Conservation (phyloP, 768 basidiomycete genomes). For the Boletus subparvulus region DNA sequence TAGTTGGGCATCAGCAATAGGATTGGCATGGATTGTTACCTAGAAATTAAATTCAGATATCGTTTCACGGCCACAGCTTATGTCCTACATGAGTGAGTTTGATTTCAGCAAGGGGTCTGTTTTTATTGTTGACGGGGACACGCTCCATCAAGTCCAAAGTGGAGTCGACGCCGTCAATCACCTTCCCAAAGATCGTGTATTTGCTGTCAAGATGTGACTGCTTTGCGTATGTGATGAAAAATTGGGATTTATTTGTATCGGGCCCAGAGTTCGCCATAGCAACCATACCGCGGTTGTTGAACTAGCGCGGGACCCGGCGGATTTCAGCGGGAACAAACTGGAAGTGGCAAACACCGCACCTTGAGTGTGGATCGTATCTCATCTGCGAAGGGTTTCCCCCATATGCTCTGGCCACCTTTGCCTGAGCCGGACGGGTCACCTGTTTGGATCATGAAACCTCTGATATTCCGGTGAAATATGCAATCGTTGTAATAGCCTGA, state of each 20-base stretch:
- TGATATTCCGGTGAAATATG: constrained; percentile 93
- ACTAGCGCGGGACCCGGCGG: constrained; percentile 47
- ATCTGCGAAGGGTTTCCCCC: constrained; percentile 89
- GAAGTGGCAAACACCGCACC: constrained; percentile 42
- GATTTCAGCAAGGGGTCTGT: constrained; percentile 83
- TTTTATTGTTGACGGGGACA: constrained; percentile 87
- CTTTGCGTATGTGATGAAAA: constrained; percentile 89
- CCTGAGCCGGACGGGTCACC: constrained; percentile 89
- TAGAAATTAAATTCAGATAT: constrained; percentile 29
- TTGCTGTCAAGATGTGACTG: constrained; percentile 94
- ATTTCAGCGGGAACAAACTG: neutral
- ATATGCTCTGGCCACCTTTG: constrained; percentile 96
- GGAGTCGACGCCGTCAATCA: constrained; percentile 97
- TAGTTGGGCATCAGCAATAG: constrained; percentile 75
- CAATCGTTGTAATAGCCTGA: constrained; percentile 83
- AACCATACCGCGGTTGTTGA: constrained; percentile 90
- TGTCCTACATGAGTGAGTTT: constrained; percentile 70
- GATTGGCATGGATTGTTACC: constrained; percentile 93
- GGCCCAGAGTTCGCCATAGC: constrained; percentile 98
- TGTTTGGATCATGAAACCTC: constrained; percentile 93
- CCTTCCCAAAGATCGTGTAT: constrained; percentile 92
- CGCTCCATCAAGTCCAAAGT: constrained; percentile 94
- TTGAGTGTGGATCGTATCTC: constrained; percentile 94
- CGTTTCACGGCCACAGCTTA: neutral
- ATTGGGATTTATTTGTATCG: constrained; percentile 91